These are phyloP conservation scores for Cyathus striatus DNA, from an alignment of 768 basidiomycete genomes.

Conservation along the genomic window DNA sequence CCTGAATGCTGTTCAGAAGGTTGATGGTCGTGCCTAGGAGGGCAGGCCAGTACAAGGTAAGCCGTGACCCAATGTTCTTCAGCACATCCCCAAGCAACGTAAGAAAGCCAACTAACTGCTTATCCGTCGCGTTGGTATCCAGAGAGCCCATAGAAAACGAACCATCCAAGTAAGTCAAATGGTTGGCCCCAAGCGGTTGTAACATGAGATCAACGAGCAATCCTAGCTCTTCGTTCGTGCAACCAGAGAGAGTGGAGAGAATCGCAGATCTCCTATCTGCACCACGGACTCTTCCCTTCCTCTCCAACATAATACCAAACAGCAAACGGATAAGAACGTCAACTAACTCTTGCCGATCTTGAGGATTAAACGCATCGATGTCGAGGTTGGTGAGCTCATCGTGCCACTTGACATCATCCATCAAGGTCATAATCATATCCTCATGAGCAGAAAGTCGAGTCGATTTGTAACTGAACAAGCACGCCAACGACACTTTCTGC, in stretches of 20 bases:
- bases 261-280: slow-evolving; percentile 73
- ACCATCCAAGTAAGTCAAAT: slow-evolving; percentile 12
- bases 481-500: slow-evolving; percentile 71
- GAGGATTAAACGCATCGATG: slow-evolving; percentile 45
- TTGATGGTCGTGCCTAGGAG: slow-evolving; percentile 67
- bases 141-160: slow-evolving; percentile 21
- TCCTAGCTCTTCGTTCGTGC: slow-evolving; percentile 66
- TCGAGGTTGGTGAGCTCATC: slow-evolving; percentile 78
- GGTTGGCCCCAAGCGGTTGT: slow-evolving; percentile 49
- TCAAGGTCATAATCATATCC: slow-evolving; percentile 59
- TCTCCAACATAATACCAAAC: slow-evolving; percentile 86
- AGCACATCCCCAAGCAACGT: slow-evolving; percentile 81
- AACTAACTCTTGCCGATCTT: slow-evolving; percentile 62
- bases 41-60: slow-evolving; percentile 67
- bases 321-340: slow-evolving; percentile 70
- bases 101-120: slow-evolving; percentile 82
- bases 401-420: slow-evolving; percentile 87
- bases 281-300: slow-evolving; percentile 61
- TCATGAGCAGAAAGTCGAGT: slow-evolving; percentile 50
- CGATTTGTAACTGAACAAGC: slow-evolving; percentile 78
- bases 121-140: slow-evolving; percentile 34
- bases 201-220: slow-evolving; percentile 88
- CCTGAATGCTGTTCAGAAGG: slow-evolving; percentile 63
- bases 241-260: slow-evolving; percentile 63
- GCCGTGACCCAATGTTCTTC: slow-evolving; percentile 72